These are phyloP conservation scores for Leptosphaerulina australis DNA, from an alignment of 2,329 filamentous ascomycete genomes.

Conservation along the genomic window DNA sequence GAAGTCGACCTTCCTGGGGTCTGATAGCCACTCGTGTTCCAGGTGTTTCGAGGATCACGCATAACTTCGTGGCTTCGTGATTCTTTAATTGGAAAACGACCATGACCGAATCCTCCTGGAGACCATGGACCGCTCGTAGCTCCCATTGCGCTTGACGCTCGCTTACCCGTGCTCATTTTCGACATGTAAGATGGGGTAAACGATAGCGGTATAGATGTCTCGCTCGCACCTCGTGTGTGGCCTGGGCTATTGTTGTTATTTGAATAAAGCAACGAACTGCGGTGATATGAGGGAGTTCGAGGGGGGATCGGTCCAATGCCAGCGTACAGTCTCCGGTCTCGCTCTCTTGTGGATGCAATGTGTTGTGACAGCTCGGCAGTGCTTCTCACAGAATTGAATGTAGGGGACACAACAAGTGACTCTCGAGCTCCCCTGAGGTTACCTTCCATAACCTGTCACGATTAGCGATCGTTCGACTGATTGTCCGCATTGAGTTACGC, in stretches of 20 bases:
- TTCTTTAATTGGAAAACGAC: slow-evolving; percentile 46
- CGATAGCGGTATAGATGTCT: slow-evolving; percentile 47
- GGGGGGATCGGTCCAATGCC: slow-evolving; percentile 47
- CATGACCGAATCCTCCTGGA: slow-evolving; percentile 43
- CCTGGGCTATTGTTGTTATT: slow-evolving; percentile 32
- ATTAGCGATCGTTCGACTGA: slow-evolving; percentile 30
- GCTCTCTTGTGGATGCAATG: slow-evolving; percentile 43
- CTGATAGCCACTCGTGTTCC: slow-evolving; percentile 33
- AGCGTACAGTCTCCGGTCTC: slow-evolving; percentile 45
- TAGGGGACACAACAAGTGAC: slow-evolving; percentile 63
- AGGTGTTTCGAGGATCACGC: slow-evolving; percentile 40
- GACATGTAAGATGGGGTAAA: slow-evolving; percentile 41
- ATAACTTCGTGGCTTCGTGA: slow-evolving; percentile 50
- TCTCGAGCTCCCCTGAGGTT: slow-evolving; percentile 81
- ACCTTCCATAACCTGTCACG: slow-evolving; percentile 82
- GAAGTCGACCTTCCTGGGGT: slow-evolving; percentile 46
- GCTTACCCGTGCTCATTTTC: slow-evolving; percentile 38
- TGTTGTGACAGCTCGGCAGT: slow-evolving; percentile 43
- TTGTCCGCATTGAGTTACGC: slow-evolving; percentile 38
- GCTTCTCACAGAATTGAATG: slow-evolving; percentile 52
- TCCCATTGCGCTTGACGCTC: slow-evolving; percentile 50
- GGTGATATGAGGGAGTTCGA: slow-evolving; percentile 35
- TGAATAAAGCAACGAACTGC: slow-evolving; percentile 41
- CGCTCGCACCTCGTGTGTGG: slow-evolving; percentile 51
- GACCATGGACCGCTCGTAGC: slow-evolving; percentile 47